These are phyloP conservation scores for Puccinia horiana DNA, from an alignment of 1,284 basidiomycete genomes.

Conservation along the genomic window DNA sequence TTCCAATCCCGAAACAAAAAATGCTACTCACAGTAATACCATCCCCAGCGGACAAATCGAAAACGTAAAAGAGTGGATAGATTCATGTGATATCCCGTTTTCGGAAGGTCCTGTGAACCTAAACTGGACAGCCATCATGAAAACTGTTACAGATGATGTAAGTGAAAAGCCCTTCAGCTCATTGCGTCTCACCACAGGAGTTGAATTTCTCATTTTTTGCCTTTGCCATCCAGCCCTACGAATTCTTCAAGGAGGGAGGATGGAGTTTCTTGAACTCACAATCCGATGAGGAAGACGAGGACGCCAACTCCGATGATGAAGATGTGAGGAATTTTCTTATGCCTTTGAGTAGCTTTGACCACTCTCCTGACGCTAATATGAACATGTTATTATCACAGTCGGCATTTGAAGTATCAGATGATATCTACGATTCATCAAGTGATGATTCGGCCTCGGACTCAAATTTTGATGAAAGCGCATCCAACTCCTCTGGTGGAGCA, in stretches of 20 bases:
- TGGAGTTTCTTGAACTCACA: conserved; percentile 75
- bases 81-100: conserved; percentile 96
- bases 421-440: conserved; percentile 15
- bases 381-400: conserved; percentile 13
- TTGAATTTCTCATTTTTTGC: neutral
- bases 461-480: conserved; percentile 53
- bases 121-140: conserved; percentile 98
- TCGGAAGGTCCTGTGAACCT: conserved; percentile 96
- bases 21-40: conserved; percentile 66
- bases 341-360: neutral
- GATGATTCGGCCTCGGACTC: conserved; percentile 34
- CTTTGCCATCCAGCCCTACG: conserved; percentile 65
- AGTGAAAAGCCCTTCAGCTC: neutral
- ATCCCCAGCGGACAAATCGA: conserved; percentile 87
- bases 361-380: neutral
- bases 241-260: conserved; percentile 93
- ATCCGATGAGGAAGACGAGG: conserved; percentile 35
- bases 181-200: neutral
- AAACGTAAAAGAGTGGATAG: conserved; percentile 96
- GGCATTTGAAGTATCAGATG: conserved; percentile 40
- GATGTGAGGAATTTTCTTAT: conserved; percentile 11
- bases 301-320: conserved; percentile 31
- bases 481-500: conserved; percentile 63
- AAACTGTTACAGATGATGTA: conserved; percentile 76
- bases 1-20: neutral